Percentiles rank a stretch among this genome's conserved stretches.
These are phyloP conservation scores for Coemansia aciculifera DNA, from an alignment of 192 early-diverging fungal genomes.

Conservation along the genomic window DNA sequence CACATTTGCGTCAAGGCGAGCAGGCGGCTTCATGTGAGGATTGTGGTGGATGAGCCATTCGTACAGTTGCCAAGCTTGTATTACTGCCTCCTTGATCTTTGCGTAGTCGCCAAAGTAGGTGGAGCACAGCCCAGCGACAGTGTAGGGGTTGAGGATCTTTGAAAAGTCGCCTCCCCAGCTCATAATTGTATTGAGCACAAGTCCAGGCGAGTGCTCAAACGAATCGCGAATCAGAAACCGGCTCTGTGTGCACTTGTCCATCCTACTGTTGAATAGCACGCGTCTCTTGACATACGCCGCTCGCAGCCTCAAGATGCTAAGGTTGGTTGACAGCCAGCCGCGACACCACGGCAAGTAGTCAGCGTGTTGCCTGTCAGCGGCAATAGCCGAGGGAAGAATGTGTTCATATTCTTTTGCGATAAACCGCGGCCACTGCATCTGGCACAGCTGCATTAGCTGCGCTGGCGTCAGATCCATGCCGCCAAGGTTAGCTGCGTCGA, in stretches of 20 bases:
- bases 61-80: conserved; percentile 46
- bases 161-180: conserved; percentile 32
- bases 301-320: conserved; percentile 24
- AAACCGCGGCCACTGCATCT: conserved; percentile 40
- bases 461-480: conserved; percentile 17
- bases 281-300: conserved; percentile 19
- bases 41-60: conserved; percentile 31
- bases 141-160: conserved; percentile 17
- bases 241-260: conserved; percentile 17
- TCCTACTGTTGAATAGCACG: conserved; percentile 16
- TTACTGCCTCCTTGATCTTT: conserved; percentile 11
- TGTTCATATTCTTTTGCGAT: conserved; percentile 29
- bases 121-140: neutral
- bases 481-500: neutral
- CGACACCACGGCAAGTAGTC: conserved; percentile 12
- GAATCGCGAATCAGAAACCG: conserved; percentile 21
- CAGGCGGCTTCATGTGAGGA: conserved; percentile 1
- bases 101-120: conserved; percentile 20
- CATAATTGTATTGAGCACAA: conserved; percentile 37
- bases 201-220: conserved; percentile 36
- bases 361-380: neutral
- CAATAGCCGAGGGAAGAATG: neutral
- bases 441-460: conserved; percentile 24
- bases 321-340: conserved; percentile 30
- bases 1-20: neutral